Percentiles rank a stretch among this genome's conserved stretches.
Conservation (phyloP, 2,329 filamentous ascomycete species). For the Fusarium sp. region DNA sequence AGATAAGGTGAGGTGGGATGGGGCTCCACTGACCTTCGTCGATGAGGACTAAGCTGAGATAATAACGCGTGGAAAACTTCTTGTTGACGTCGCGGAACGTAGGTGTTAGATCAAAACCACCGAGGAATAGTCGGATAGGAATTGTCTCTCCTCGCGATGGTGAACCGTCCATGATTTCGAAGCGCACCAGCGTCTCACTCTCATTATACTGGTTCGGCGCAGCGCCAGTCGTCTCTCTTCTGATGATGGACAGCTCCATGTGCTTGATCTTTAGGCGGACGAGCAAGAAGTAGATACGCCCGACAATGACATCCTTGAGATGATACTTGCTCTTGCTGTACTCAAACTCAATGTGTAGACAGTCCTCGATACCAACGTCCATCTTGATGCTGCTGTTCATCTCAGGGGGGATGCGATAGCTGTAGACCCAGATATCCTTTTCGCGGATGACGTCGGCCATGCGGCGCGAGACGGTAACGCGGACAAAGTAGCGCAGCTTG, state of each 20-base stretch:
- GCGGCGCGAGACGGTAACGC: conserved; percentile 93
- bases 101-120: conserved; percentile 96
- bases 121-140: conserved; percentile 95
- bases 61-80: conserved; percentile 98
- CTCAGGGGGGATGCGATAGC: conserved; percentile 96
- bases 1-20: neutral
- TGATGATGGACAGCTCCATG: conserved; percentile 98
- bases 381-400: conserved; percentile 99
- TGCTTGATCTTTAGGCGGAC: conserved; percentile 99
- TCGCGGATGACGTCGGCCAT: conserved; percentile 99
- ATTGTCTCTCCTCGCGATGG: conserved; percentile 95
- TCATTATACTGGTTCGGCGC: conserved; percentile 99
- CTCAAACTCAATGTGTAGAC: conserved; percentile 98
- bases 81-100: conserved; percentile 99
- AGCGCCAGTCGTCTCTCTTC: conserved; percentile 94
- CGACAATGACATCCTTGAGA: conserved; percentile 98
- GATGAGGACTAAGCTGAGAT: conserved; percentile 94
- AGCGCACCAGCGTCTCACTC: conserved; percentile 96
- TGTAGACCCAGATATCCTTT: conserved; percentile 99
- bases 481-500: conserved; percentile 97
- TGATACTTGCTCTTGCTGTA: conserved; percentile 99
- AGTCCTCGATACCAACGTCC: conserved; percentile 99
- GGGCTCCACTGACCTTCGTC: conserved; percentile 78
- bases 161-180: conserved; percentile 99
- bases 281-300: conserved; percentile 96